Conservation (phyloP, 129 eudicot species). For the Flaveria bidentis region DNA sequence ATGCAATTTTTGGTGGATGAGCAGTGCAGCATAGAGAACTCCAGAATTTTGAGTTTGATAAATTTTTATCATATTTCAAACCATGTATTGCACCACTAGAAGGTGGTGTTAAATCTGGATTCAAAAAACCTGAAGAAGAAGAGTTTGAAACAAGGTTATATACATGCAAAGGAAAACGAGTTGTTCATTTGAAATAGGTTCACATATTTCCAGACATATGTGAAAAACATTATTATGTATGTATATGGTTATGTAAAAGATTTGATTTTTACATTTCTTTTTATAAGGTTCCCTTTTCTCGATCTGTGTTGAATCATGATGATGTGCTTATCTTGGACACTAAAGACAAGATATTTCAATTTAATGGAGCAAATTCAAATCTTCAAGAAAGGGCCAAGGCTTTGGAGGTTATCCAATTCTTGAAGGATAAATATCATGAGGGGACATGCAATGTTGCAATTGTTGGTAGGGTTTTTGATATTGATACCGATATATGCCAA, state of each 20-base stretch:
- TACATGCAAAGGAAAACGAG: constrained; percentile 86
- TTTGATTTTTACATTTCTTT: constrained; percentile 1
- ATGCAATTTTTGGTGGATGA: constrained; percentile 90
- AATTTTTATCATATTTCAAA: constrained; percentile 85
- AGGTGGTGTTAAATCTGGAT: constrained; percentile 93
- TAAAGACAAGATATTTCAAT: constrained; percentile 82
- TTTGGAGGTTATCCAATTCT: constrained; percentile 70
- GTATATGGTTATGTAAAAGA: background rate
- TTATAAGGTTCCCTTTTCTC: constrained; percentile 74
- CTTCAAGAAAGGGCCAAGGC: constrained; percentile 95
- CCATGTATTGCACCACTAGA: constrained; percentile 94
- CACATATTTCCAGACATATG: constrained; percentile 15
- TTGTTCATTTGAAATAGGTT: constrained; percentile 89
- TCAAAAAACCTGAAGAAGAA: constrained; percentile 80
- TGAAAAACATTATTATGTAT: background rate
- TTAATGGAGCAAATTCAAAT: constrained; percentile 89
- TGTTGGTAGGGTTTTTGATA: constrained; percentile 57
- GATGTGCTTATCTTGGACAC: constrained; percentile 89
- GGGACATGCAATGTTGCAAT: constrained; percentile 87
- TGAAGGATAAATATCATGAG: constrained; percentile 84
- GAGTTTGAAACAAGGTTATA: constrained; percentile 88
- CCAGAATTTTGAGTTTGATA: constrained; percentile 90
- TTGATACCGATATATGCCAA: background rate
- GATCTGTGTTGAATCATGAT: constrained; percentile 86
- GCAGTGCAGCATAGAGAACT: constrained; percentile 94